Evolutionary conservation across 495 filamentous ascomycete species (phyloP).

Genomic region (Penicillium ochrochloron): DNA sequence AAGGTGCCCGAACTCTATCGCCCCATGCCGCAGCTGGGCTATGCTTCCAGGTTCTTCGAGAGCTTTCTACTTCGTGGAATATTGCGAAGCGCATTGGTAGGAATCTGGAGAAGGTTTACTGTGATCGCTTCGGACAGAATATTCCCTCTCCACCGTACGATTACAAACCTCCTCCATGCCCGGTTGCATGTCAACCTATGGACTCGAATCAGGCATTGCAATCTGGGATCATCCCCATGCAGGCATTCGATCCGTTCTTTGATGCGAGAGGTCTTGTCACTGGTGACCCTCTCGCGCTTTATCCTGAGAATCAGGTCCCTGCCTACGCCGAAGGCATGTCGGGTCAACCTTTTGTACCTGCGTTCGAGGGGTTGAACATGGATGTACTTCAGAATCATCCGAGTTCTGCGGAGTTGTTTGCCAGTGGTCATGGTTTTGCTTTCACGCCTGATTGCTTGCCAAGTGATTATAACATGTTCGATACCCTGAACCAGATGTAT

Average conservation of each 20-base stretch:
- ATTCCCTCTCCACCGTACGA: constrained; percentile 13
- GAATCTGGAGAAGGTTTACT: constrained; percentile 32
- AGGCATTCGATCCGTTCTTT: constrained; percentile 18
- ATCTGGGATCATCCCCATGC: not conserved
- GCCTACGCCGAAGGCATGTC: constrained; percentile 6
- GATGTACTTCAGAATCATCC: not conserved
- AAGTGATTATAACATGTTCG: constrained; percentile 38
- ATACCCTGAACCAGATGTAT: constrained; percentile 35
- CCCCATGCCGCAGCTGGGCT: constrained; percentile 25
- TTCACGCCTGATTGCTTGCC: constrained; percentile 32
- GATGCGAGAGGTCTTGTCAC: constrained; percentile 1
- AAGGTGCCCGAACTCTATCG: constrained; percentile 2
- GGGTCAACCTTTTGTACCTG: constrained; percentile 2
- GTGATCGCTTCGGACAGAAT: constrained; percentile 23
- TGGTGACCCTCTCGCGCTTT: constrained; percentile 6
- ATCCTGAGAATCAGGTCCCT: constrained; percentile 2
- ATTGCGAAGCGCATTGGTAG: constrained; percentile 33
- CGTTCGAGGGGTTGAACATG: not conserved
- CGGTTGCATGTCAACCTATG: not conserved
- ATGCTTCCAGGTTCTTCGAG: constrained; percentile 26
- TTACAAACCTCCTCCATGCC: not conserved
- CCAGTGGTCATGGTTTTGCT: constrained; percentile 30
- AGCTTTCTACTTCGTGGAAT: constrained; percentile 35
- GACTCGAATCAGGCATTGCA: not conserved
- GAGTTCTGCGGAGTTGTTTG: constrained; percentile 27